phyloP scores from a whole-genome alignment of 345 rosid species.

The Punica granatum region DNA sequence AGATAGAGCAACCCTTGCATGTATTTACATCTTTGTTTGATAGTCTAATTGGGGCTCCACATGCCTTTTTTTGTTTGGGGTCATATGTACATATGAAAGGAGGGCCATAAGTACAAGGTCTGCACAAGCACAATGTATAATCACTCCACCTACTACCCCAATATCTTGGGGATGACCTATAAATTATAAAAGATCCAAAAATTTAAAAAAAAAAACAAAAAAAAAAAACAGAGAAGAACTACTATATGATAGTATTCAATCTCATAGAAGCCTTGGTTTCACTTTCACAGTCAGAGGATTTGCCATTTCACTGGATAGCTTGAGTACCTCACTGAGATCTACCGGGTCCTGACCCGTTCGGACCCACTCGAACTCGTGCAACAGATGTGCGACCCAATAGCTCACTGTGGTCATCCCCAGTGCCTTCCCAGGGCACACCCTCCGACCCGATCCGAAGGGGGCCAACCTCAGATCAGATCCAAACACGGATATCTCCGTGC shows the following conservation, averaged over 20 bases:
- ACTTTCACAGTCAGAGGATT: conserved; percentile 30
- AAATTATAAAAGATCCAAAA: no score
- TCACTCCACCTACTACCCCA: not conserved
- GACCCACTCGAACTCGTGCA: conserved; percentile 45
- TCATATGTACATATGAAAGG: not conserved
- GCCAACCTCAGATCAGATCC: conserved; percentile 47
- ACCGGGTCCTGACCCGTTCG: conserved; percentile 21
- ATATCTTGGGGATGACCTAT: not conserved
- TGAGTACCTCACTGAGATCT: conserved; percentile 34
- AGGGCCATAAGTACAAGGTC: not conserved
- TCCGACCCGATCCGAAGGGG: conserved; percentile 51
- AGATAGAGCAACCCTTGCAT: not conserved
- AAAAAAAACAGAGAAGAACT: not conserved
- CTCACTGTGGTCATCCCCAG: conserved; percentile 38
- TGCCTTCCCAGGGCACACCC: conserved; percentile 45
- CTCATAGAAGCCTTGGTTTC: conserved; percentile 18
- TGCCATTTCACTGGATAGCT: conserved; percentile 47
- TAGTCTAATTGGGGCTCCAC: not conserved
- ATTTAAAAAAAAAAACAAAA: no score
- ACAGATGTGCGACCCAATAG: conserved; percentile 32
- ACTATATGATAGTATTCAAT: not conserved
- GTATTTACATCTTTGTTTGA: not conserved
- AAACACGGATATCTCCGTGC: conserved; percentile 24
- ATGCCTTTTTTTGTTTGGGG: not conserved
- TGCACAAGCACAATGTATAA: not conserved